Conservation (phyloP, 805 yeast genomes). For the Jamesozyma hellenica region DNA sequence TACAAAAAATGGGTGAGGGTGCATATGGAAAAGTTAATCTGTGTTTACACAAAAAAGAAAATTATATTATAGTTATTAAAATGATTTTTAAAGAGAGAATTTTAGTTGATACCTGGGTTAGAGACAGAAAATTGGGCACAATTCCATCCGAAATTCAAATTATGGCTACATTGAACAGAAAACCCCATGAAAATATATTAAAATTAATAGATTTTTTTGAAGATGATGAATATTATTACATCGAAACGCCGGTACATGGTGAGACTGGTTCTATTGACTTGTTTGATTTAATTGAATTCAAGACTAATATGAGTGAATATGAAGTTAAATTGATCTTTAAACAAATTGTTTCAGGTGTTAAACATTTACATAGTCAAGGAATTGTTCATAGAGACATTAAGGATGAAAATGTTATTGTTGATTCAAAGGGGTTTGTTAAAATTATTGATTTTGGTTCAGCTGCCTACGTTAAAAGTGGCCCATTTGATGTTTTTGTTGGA, state of each 20-base stretch:
- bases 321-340: constrained; percentile 71
- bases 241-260: constrained; percentile 89
- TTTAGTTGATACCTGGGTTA: constrained; percentile 93
- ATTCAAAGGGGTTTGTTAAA: constrained; percentile 68
- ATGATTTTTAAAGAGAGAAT: constrained; percentile 87
- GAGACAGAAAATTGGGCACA: constrained; percentile 84
- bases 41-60: constrained; percentile 56
- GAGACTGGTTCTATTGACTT: constrained; percentile 82
- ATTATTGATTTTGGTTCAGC: constrained; percentile 94
- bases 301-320: constrained; percentile 65
- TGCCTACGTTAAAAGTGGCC: constrained; percentile 81
- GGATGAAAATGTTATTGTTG: constrained; percentile 88
- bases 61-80: constrained; percentile 67
- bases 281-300: constrained; percentile 83
- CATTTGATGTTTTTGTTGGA: constrained; percentile 95
- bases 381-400: constrained; percentile 91
- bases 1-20: constrained; percentile 87
- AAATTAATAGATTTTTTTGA: constrained; percentile 84
- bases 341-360: constrained; percentile 70
- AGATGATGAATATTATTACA: constrained; percentile 78
- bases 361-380: constrained; percentile 75
- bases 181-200: constrained; percentile 83
- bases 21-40: constrained; percentile 92
- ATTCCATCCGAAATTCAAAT: constrained; percentile 95
- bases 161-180: constrained; percentile 65